Evolutionary conservation across 2,329 filamentous ascomycete genomes (phyloP), one percentile per base, ranked within the genome.

Genomic region (Botrytis elliptica): DNA sequence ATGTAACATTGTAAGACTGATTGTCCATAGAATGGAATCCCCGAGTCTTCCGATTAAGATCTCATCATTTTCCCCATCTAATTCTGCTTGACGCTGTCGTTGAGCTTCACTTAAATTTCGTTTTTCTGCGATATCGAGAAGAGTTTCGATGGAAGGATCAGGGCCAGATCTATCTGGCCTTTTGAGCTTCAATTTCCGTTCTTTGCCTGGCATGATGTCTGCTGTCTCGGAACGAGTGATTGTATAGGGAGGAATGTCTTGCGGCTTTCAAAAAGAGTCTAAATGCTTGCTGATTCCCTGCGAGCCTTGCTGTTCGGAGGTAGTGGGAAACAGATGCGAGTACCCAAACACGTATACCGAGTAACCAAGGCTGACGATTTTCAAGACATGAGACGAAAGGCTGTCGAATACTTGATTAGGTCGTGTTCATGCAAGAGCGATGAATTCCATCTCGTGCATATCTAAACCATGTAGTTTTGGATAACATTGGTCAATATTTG

Each of bases 81-180:
- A 78, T 10, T 74, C 74, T 10, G 75, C 70, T 42, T 60, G 70
- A 38, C 77, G 75, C 20, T 74, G 52, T 36, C 64, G 71, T n/a
- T 77, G 73, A 5, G 73, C 65, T 55, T 79, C 76, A 5, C 80
- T 74, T 36, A 92, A 83, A 80, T 89, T 81, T 76, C 88, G 87
- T 76, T 93, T 87, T 71, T 91, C 86, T 74, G 93, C 93, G 44
- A 95, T 81, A 73, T 95, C 86, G 74, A 94, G 85, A n/a, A 96
- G 85, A 0, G 93, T 95, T 81, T 91, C 87, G 62, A 89, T 86
- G 8, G 83, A 83, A 0, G 86, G 79, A 78, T 85, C 85, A 12
- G 86, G 90, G 1, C 82, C 87, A 69, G 88, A 89, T 74, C 90
- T 88, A 82, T 94, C 90, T 46, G 92, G 92, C n/a, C 92, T 89